Evolutionary conservation across 2,329 filamentous ascomycete genomes (phyloP).

Genomic region (Didymella sp.): DNA sequence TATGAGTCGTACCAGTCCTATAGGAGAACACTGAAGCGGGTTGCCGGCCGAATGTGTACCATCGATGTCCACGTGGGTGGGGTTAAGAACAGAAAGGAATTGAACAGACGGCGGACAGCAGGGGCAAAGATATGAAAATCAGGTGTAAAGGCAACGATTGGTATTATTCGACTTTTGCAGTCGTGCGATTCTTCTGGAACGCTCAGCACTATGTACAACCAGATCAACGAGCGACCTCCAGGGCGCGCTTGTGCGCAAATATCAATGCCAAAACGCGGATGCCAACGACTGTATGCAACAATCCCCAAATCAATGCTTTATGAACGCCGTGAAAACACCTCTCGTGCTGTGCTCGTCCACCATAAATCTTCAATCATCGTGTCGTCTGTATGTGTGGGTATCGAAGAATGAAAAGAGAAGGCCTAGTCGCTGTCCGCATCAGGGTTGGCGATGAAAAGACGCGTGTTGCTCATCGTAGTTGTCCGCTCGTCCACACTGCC

Average conservation of each 20-base stretch:
- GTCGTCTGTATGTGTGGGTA: conserved; percentile 35
- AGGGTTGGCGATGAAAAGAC: conserved; percentile 86
- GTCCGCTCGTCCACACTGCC: conserved; percentile 86
- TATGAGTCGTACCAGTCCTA: not conserved
- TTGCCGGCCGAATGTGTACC: not conserved
- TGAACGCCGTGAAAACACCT: conserved; percentile 14
- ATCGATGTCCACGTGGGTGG: not conserved
- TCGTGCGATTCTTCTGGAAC: conserved; percentile 6
- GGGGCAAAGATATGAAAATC: not conserved
- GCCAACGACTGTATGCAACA: conserved; percentile 13
- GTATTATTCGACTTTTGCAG: conserved; percentile 11
- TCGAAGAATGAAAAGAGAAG: conserved; percentile 36
- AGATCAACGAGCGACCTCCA: conserved; percentile 22
- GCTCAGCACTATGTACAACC: conserved; percentile 23
- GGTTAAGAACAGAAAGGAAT: conserved; percentile 5
- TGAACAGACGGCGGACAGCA: not conserved
- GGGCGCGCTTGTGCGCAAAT: conserved; percentile 18
- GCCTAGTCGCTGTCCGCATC: conserved; percentile 62
- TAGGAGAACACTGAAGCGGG: not conserved
- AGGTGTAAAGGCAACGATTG: conserved; percentile 4
- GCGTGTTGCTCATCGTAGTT: conserved; percentile 70
- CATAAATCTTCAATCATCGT: conserved; percentile 22
- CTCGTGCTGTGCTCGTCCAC: conserved; percentile 15
- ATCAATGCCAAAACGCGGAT: conserved; percentile 5
- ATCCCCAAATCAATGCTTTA: not conserved